Percentiles rank a stretch among this genome's conserved stretches.
Evolutionary conservation across 352 stramenopile species (phyloP).

Genomic region (Globisporangium irregulare): DNA sequence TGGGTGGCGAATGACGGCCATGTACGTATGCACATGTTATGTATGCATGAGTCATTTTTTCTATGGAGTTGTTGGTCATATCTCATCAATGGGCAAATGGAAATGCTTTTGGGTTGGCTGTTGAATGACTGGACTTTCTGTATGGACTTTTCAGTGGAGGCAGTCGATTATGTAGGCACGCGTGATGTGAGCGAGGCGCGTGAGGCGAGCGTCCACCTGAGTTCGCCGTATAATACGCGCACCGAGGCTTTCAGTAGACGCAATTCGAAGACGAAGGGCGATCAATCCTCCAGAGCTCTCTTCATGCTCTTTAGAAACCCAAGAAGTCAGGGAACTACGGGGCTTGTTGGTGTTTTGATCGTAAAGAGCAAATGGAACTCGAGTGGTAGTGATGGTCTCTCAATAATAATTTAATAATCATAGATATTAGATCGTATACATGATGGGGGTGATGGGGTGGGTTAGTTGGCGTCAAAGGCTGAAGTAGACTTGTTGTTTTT

Average conservation of each 20-base stretch:
- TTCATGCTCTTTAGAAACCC: neutral
- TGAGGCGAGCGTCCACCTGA: neutral
- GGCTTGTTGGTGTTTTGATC: neutral
- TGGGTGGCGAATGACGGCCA: neutral
- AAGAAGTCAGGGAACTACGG: neutral
- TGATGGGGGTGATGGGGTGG: neutral
- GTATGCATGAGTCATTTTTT: neutral
- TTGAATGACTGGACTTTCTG: neutral
- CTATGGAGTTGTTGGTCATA: neutral
- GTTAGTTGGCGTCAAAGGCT: conserved; percentile 10
- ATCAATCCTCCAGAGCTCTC: neutral
- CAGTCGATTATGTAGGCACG: too few relatives aligned
- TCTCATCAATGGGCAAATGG: neutral
- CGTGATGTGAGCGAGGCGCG: too few relatives aligned
- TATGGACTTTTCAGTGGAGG: neutral
- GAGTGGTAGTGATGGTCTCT: neutral
- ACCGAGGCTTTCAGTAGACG: neutral
- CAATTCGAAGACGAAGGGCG: neutral
- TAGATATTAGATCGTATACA: neutral
- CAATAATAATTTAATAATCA: conserved; percentile 9
- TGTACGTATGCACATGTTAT: neutral
- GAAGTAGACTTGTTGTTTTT: conserved; percentile 15
- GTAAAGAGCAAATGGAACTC: neutral
- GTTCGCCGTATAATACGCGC: neutral
- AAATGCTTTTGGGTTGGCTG: neutral